phyloP scores from a whole-genome alignment of 1,284 basidiomycete species.

The Kalmanozyma brasiliensis region DNA sequence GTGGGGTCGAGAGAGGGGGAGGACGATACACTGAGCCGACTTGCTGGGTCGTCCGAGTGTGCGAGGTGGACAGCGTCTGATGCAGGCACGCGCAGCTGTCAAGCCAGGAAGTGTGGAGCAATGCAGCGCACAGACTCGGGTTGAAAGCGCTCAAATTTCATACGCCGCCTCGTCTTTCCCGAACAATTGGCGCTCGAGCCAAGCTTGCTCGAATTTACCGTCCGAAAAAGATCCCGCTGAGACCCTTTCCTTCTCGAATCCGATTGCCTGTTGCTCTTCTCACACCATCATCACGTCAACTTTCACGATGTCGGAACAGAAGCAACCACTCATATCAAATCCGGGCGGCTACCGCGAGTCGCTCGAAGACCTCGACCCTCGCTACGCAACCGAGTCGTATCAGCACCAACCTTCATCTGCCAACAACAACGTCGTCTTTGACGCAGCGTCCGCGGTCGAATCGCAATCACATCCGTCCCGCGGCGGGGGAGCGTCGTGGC shows the following conservation, averaged over 20 bases:
- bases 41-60: background rate
- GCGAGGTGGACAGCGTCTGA: background rate
- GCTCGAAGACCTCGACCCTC: conserved; percentile 51
- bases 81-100: conserved; percentile 11
- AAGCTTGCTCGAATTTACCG: background rate
- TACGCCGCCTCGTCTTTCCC: background rate
- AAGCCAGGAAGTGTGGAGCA: conserved; percentile 8
- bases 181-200: conserved; percentile 5
- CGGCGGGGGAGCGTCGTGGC: conserved; percentile 12
- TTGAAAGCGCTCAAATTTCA: conserved; percentile 1
- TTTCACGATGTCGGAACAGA: conserved; percentile 30
- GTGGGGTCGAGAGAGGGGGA: background rate
- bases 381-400: conserved; percentile 58
- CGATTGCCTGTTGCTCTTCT: conserved; percentile 14
- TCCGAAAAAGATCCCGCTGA: conserved; percentile 1
- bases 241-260: too few species aligned
- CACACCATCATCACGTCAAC: background rate
- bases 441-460: conserved; percentile 38
- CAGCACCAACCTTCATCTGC: conserved; percentile 39
- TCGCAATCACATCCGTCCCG: conserved; percentile 25
- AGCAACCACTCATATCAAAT: conserved; percentile 34
- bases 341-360: conserved; percentile 32
- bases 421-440: conserved; percentile 39
- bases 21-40: background rate
- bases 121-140: background rate